Percentiles rank a stretch among this genome's conserved stretches.
phyloP scores from a whole-genome alignment of 2,329 filamentous ascomycete species.

The Ascochyta viciae-villosae region DNA sequence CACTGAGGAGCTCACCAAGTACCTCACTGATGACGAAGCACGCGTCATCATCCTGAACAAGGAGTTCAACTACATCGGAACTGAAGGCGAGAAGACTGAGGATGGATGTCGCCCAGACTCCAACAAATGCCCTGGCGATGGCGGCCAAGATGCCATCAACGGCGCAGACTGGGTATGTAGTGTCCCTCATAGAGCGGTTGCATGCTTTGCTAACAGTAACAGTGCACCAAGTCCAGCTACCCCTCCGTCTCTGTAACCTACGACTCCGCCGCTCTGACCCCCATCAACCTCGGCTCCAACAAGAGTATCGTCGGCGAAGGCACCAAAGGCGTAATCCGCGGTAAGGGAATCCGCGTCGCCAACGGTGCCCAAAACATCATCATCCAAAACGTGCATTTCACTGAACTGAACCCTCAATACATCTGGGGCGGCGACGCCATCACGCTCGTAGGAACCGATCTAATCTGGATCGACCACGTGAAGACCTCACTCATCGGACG shows the following conservation, averaged over 20 bases:
- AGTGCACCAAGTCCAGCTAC: constrained; percentile 23
- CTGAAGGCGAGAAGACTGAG: constrained; percentile 29
- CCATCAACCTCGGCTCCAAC: constrained; percentile 47
- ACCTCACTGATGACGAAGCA: constrained; percentile 40
- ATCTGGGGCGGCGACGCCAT: constrained; percentile 51
- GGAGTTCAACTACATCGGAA: constrained; percentile 35
- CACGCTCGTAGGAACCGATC: constrained; percentile 39
- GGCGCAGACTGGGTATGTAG: constrained; percentile 37
- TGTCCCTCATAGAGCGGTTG: not conserved
- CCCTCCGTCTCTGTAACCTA: constrained; percentile 34
- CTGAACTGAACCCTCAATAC: constrained; percentile 48
- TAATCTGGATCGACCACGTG: constrained; percentile 47
- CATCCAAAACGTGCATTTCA: constrained; percentile 52
- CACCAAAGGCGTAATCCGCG: constrained; percentile 49
- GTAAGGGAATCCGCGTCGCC: constrained; percentile 51
- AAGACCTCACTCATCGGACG: constrained; percentile 28
- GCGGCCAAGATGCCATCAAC: constrained; percentile 66
- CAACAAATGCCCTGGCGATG: constrained; percentile 56
- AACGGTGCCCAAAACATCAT: constrained; percentile 44
- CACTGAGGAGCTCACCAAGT: constrained; percentile 30
- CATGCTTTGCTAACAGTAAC: not conserved
- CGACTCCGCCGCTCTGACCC: constrained; percentile 37
- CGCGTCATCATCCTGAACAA: constrained; percentile 50
- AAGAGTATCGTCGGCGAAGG: constrained; percentile 53
- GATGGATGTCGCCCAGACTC: constrained; percentile 51